These are phyloP conservation scores for Penicillium ochrochloron DNA, from an alignment of 495 filamentous ascomycete species.

Conservation along the genomic window DNA sequence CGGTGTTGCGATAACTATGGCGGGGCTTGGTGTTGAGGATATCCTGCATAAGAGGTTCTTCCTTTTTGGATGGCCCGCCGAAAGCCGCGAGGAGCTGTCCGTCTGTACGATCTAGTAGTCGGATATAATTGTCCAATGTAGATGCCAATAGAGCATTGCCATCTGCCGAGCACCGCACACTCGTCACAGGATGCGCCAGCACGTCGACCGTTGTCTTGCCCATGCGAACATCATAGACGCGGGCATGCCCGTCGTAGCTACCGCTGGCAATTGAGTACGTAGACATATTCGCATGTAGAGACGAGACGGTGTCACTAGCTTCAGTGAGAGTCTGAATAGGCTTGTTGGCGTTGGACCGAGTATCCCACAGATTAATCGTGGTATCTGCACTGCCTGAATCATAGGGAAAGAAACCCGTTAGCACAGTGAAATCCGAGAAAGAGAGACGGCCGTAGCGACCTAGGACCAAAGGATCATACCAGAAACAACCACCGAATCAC, in stretches of 20 bases:
- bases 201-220: slow-evolving; percentile 77
- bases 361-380: slow-evolving; percentile 87
- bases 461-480: slow-evolving; percentile 36
- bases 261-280: slow-evolving; percentile 58
- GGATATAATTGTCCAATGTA: slow-evolving; percentile 73
- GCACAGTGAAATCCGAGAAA: slow-evolving; percentile 1
- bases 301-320: slow-evolving; percentile 75
- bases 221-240: slow-evolving; percentile 87
- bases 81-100: slow-evolving; percentile 79
- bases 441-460: background rate
- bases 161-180: slow-evolving; percentile 68
- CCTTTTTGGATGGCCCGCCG: slow-evolving; percentile 42
- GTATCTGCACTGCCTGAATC: slow-evolving; percentile 73
- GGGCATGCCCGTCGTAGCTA: slow-evolving; percentile 84
- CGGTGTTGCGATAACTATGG: slow-evolving; percentile 61
- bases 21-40: slow-evolving; percentile 8
- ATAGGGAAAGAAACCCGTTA: slow-evolving; percentile 1
- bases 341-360: slow-evolving; percentile 60
- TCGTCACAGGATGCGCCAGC: slow-evolving; percentile 61
- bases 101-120: slow-evolving; percentile 78
- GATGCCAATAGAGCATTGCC: slow-evolving; percentile 76
- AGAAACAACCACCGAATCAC: slow-evolving; percentile 68
- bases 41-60: slow-evolving; percentile 27
- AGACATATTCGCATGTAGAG: slow-evolving; percentile 55
- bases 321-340: slow-evolving; percentile 80